Evolutionary conservation across 228 moss, liverwort and hornwort genomes (phyloP).

Genomic region (Sphagnum magellanicum): DNA sequence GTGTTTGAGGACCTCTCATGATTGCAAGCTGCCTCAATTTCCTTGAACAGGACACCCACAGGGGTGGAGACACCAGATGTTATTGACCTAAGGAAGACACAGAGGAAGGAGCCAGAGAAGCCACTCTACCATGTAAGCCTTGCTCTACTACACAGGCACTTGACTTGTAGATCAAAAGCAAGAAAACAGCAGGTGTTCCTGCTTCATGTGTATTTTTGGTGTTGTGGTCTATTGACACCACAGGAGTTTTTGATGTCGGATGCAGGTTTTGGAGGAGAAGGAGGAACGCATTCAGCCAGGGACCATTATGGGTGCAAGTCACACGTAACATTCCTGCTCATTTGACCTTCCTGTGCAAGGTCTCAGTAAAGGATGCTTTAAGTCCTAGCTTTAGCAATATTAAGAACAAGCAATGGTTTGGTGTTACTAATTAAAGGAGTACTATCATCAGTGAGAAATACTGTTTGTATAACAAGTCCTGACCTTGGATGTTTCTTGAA

Average conservation of each 20-base stretch:
- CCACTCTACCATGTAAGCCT: constrained; percentile 72
- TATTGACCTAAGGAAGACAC: constrained; percentile 96
- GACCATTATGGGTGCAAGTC: constrained; percentile 79
- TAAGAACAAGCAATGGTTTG: too few relatives aligned
- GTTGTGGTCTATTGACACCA: too few relatives aligned
- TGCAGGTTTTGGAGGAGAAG: constrained; percentile 89
- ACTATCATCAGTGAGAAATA: not conserved
- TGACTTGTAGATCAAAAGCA: too few relatives aligned
- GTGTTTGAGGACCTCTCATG: too few relatives aligned
- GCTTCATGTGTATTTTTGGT: too few relatives aligned
- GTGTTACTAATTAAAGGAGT: not conserved
- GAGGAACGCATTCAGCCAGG: constrained; percentile 91
- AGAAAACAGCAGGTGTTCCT: too few relatives aligned
- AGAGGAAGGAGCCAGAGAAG: constrained; percentile 97
- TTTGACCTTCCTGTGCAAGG: too few relatives aligned
- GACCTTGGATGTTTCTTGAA: too few relatives aligned
- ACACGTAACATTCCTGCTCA: constrained; percentile 52
- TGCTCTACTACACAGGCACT: too few relatives aligned
- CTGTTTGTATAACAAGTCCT: not conserved
- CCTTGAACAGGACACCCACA: constrained; percentile 74
- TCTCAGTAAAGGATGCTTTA: too few relatives aligned
- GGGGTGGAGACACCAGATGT: constrained; percentile 99
- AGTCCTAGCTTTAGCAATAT: too few relatives aligned
- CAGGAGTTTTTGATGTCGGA: not conserved
- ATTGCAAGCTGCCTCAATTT: not conserved